Conservation (phyloP, 2,329 filamentous ascomycete genomes). For the Exophiala oligosperma region DNA sequence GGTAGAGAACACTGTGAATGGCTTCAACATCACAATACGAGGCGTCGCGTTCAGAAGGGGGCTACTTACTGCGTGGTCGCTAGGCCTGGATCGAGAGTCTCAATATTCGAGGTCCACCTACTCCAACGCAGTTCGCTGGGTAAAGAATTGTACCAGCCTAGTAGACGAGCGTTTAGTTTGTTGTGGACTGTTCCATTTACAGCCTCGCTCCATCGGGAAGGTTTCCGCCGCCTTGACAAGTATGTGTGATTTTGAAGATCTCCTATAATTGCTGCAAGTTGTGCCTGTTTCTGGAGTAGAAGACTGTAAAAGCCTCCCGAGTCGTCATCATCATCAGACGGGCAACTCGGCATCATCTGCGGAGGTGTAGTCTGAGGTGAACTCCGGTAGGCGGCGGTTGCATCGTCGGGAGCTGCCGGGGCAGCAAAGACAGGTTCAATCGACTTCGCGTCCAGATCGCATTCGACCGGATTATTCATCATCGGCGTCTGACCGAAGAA, state of each 20-base stretch:
- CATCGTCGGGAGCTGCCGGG: background rate
- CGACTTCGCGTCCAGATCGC: background rate
- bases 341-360: background rate
- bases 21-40: background rate
- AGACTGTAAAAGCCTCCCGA: background rate
- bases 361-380: background rate
- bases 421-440: background rate
- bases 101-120: conserved; percentile 9
- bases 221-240: background rate
- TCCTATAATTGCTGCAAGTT: conserved; percentile 2
- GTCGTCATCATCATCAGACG: background rate
- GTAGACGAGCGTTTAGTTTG: conserved; percentile 10
- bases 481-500: conserved; percentile 3
- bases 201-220: background rate
- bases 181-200: background rate
- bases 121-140: conserved; percentile 11
- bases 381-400: background rate
- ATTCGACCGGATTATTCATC: background rate
- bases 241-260: conserved; percentile 5
- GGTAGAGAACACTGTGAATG: conserved; percentile 2
- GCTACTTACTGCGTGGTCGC: conserved; percentile 7
- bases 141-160: conserved; percentile 10
- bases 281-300: conserved; percentile 2
- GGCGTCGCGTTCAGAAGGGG: background rate
- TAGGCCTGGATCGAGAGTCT: conserved; percentile 4